Base-by-base conservation (phyloP, 2,329 filamentous ascomycete genomes). In the Tolypocladium amazonense region DNA sequence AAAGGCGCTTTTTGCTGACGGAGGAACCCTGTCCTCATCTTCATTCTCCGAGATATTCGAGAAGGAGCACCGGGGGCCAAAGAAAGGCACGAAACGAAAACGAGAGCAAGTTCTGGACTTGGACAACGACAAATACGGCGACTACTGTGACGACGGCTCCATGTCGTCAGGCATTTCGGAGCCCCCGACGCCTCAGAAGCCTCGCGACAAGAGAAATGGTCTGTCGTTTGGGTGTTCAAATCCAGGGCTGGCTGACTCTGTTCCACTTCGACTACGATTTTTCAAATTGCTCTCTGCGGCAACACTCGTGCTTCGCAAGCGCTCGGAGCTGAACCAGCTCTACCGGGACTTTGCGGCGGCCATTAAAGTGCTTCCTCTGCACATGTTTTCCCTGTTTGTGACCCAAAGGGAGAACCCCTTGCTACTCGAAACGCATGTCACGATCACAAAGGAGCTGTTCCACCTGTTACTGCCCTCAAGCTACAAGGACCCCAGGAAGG, bases 1-100 rank as follows among this genome's bases (percentile, higher is more conserved):
- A 61, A 82, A 83, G 63, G 86, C 88, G 1, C 76, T 92, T 7
- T 81, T 91, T 58, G 85, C 88, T 0, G 85, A 88, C 64, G 88
- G 86, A 2, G 76, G 75, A 35, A 69, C 76, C n/a, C 72, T 82
- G 20, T 77, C 76, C 3, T 70, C 79, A 47, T 79, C 76, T 1
- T 76, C 82, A 9, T 91, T 85, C 66, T 77, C 77, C 3, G 85
- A 90, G 67, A 75, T 92, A 4, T 93, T 89, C 74, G 77, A 80
- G 27, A 82, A 83, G 58, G 89, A 92, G 75, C 63, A 71, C 66
- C 56, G 77, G 73, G 62, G 74, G 66, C 62, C 76, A 66, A 67
- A 65, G 54, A 74, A 73, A 58, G 67, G 71, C 30, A 71, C 71
- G 61, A 83, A 84, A 65, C 74, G 81, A 25, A 83, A 82, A 63